Evolutionary conservation across 2,329 filamentous ascomycete genomes (phyloP).

Genomic region (Talaromyces albobiverticillius): DNA sequence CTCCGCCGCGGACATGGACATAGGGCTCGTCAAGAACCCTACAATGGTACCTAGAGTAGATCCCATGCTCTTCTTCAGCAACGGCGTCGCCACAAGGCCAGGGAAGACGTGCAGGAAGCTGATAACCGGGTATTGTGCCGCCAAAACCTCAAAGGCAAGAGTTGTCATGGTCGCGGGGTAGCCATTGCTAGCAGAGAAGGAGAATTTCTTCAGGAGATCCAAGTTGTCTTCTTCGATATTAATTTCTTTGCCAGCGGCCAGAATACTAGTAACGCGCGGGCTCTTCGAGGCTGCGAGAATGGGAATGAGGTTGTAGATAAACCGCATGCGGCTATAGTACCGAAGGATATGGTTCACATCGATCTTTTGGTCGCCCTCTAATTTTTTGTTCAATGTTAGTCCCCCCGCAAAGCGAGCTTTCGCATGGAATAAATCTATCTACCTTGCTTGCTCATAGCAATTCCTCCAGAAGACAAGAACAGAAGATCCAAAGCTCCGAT

Average conservation of each 20-base stretch:
- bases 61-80: not conserved
- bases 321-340: constrained; percentile 6
- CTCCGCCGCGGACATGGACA: too few relatives aligned
- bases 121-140: not conserved
- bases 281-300: not conserved
- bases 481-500: not conserved
- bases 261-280: not conserved
- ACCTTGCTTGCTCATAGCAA: too few relatives aligned
- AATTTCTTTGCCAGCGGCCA: constrained; percentile 2
- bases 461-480: constrained; percentile 6
- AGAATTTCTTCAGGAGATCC: constrained; percentile 2
- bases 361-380: too few relatives aligned
- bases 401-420: too few relatives aligned
- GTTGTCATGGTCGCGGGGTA: constrained; percentile 6
- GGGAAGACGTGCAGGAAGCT: constrained; percentile 11
- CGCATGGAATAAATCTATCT: too few relatives aligned
- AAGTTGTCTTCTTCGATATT: not conserved
- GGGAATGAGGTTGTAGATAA: constrained; percentile 2
- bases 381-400: too few relatives aligned
- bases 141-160: not conserved
- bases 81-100: not conserved
- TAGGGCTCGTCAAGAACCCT: too few relatives aligned
- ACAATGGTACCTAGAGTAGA: too few relatives aligned
- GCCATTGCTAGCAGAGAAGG: not conserved
- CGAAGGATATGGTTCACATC: not conserved